Base-by-base conservation (phyloP, 2,329 filamentous ascomycete genomes). In the Botryotinia narcissicola region DNA sequence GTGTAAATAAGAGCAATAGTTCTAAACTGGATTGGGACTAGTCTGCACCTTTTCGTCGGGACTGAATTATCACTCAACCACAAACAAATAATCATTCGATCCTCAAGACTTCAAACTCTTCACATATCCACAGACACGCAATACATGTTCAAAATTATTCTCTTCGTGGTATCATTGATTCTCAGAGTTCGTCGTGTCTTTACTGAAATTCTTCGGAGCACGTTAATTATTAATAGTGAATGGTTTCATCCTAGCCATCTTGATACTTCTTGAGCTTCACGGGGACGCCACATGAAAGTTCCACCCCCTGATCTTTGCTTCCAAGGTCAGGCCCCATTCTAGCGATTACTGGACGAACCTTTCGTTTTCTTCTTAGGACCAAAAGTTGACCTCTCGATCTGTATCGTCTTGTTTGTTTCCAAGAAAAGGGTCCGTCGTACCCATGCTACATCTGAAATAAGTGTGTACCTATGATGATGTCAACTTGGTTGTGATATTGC, bases 201-300 rank as follows among this genome's bases (percentile, higher is more conserved):
- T 40, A n/a, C 37, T 14, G 35, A 29, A 40, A 54, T 16, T 42
- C 59, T 29, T 71, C 59, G 42, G 60, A 64, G 44, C 42, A 40
- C 44, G 32, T 48, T 32, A 25, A 40, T 72, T 46, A 42, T 64
- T 14, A 44, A 67, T 57, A 72, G 40, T 29, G 61, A 16, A 35
- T 44, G 60, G 70, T 72, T 72, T 72, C 70, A 68, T 42, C 70
- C 29, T 29, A 22, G 44, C 8, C 29, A 73, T 70, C 51, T 73
- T 73, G 64, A 73, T n/a, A 73, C 71, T 40, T 25, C 51, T 22
- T 32, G 18, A 70, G 71, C 71, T 73, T 73, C 71, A 73, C 61
- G 7, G 44, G 40, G 29, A 29, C 64, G 51, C 64, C 32, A 48
- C 71, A 70, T 18, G 12, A 44, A 67, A 42, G 35, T 40, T 29